Evolutionary conservation across 495 filamentous ascomycete species (phyloP).

Genomic region (Tuber borchii): DNA sequence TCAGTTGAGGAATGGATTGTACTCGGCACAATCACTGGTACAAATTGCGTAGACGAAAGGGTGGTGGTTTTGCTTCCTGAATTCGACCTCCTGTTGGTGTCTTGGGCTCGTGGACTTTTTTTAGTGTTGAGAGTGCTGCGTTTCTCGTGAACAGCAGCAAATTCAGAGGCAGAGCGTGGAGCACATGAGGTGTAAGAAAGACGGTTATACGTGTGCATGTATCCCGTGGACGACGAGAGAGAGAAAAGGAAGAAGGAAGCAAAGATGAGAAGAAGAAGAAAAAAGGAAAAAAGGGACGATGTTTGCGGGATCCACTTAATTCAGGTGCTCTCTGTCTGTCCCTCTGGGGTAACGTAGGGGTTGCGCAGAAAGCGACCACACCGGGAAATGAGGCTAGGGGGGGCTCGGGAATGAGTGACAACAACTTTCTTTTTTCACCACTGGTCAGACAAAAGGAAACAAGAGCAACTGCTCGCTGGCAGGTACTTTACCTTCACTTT

Average conservation of each 20-base stretch:
- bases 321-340: not conserved
- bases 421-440: not conserved
- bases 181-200: constrained; percentile 1
- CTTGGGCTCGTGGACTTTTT: not conserved
- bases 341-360: too few relatives aligned
- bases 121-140: not conserved
- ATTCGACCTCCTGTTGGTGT: not conserved
- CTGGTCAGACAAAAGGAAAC: not conserved
- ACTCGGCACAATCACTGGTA: not conserved
- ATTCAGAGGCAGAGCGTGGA: not conserved
- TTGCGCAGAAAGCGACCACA: not conserved
- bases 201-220: not conserved
- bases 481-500: not conserved
- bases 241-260: not conserved
- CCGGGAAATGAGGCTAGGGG: constrained; percentile 5
- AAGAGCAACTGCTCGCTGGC: not conserved
- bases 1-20: not conserved
- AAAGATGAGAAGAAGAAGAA: not conserved
- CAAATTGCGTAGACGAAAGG: not conserved
- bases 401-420: not conserved
- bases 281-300: not conserved
- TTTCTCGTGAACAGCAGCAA: not conserved
- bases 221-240: not conserved
- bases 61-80: not conserved
- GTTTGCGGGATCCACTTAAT: constrained; percentile 1